These are phyloP conservation scores for Ustilago vetiveriae DNA, from an alignment of 1,284 basidiomycete species.

Conservation along the genomic window DNA sequence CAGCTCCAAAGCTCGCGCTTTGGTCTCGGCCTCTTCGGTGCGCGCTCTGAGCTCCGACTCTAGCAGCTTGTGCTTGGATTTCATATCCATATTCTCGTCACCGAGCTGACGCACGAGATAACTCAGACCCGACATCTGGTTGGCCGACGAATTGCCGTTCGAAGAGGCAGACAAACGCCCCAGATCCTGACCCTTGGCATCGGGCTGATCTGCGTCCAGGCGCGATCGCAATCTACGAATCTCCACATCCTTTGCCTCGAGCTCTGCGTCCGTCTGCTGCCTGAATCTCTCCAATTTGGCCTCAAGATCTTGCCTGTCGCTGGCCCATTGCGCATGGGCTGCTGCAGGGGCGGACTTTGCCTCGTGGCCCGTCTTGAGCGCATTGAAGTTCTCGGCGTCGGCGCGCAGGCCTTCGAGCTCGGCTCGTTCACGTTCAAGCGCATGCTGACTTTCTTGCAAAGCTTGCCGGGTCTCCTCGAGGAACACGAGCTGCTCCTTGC, in stretches of 20 bases:
- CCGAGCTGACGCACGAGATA: conserved; percentile 84
- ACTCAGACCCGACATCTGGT: conserved; percentile 74
- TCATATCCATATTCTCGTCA: conserved; percentile 77
- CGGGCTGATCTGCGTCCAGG: conserved; percentile 40
- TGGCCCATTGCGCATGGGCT: conserved; percentile 48
- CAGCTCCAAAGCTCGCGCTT: conserved; percentile 79
- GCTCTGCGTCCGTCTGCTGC: conserved; percentile 1
- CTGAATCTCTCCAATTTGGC: conserved; percentile 69
- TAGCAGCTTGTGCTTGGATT: conserved; percentile 76
- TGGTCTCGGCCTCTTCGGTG: conserved; percentile 77
- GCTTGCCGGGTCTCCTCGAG: conserved; percentile 76
- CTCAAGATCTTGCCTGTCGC: conserved; percentile 41
- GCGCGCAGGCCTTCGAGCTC: conserved; percentile 85
- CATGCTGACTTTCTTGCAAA: conserved; percentile 83
- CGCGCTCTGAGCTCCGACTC: conserved; percentile 75
- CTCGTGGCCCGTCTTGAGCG: conserved; percentile 37
- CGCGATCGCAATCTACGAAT: conserved; percentile 43
- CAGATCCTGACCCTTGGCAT: conserved; percentile 58
- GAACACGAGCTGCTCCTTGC: conserved; percentile 18
- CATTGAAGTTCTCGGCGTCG: conserved; percentile 69
- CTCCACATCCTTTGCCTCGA: conserved; percentile 47
- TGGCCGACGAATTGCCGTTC: conserved; percentile 68
- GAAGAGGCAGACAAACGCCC: conserved; percentile 15
- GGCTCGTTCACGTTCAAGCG: conserved; percentile 87
- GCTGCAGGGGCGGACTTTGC: conserved; percentile 19